A percentile compares a stretch with the other conserved stretches of the same genome.
Evolutionary conservation across 2,329 filamentous ascomycete species (phyloP).

Genomic region (Cercospora brassicicola): DNA sequence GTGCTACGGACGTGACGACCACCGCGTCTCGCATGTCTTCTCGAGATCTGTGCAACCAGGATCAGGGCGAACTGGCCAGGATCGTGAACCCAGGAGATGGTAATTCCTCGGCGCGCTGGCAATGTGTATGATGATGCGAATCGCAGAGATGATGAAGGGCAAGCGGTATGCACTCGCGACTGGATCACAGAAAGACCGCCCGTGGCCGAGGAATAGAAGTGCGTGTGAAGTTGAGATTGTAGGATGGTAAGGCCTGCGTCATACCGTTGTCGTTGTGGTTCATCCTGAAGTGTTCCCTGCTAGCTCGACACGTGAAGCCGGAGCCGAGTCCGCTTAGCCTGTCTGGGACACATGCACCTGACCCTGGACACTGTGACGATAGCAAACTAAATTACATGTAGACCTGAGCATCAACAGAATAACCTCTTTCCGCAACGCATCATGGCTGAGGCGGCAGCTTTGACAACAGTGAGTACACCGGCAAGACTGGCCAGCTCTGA

Average conservation of each 20-base stretch:
- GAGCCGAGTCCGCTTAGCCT: not conserved
- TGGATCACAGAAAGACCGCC: not conserved
- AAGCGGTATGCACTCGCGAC: not conserved
- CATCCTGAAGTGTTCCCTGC: slow-evolving; percentile 1
- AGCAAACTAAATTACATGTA: not conserved
- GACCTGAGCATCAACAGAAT: not conserved
- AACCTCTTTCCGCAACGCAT: not conserved
- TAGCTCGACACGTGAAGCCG: not conserved
- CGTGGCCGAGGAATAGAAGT: not conserved
- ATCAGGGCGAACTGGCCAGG: not conserved
- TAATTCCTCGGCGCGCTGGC: not conserved
- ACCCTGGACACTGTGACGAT: not conserved
- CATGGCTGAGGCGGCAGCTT: slow-evolving; percentile 33
- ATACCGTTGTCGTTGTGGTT: not conserved
- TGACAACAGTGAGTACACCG: slow-evolving; percentile 16
- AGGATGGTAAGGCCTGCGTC: not conserved
- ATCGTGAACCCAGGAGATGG: not conserved
- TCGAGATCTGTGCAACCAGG: slow-evolving; percentile 1
- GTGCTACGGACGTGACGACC: not conserved
- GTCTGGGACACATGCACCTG: not conserved
- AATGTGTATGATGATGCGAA: not conserved
- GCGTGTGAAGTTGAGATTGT: not conserved
- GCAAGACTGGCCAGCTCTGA: not conserved
- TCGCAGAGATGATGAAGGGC: not conserved
- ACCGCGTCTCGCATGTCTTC: slow-evolving; percentile 3